Evolutionary conservation across 768 basidiomycete species (phyloP).

Genomic region (Kwoniella sp.): DNA sequence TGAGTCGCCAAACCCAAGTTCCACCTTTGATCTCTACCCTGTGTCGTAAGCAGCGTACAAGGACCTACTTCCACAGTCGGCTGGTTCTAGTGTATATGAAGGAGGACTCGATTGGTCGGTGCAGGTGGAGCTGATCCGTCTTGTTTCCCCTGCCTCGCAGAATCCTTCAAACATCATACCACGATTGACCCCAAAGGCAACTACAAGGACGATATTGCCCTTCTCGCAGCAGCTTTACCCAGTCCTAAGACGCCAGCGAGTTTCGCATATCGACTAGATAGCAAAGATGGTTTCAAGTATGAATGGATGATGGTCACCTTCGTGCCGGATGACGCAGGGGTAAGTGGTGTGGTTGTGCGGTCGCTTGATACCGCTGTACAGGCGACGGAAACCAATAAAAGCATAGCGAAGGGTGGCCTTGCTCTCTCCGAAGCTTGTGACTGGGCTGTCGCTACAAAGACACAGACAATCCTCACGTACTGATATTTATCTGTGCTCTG

Average conservation of each 20-base stretch:
- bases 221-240: constrained; percentile 42
- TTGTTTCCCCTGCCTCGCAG: constrained; percentile 14
- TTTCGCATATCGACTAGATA: constrained; percentile 51
- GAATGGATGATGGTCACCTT: constrained; percentile 56
- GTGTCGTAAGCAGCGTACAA: too few species aligned
- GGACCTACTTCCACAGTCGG: too few species aligned
- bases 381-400: too few species aligned
- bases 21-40: too few species aligned
- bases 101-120: too few species aligned
- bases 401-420: too few species aligned
- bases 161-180: constrained; percentile 42
- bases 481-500: not conserved
- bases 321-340: constrained; percentile 53
- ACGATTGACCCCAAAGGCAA: constrained; percentile 37
- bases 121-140: not conserved
- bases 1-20: constrained; percentile 28
- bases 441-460: too few species aligned
- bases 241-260: constrained; percentile 49
- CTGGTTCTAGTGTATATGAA: too few species aligned
- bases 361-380: too few species aligned
- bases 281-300: constrained; percentile 39
- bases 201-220: constrained; percentile 49
- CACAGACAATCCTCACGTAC: too few species aligned
- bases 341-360: too few species aligned
- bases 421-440: too few species aligned